Percentiles rank a stretch among this genome's conserved stretches.
Conservation (phyloP, 2,329 filamentous ascomycete genomes). For the Fusarium aywerte region DNA sequence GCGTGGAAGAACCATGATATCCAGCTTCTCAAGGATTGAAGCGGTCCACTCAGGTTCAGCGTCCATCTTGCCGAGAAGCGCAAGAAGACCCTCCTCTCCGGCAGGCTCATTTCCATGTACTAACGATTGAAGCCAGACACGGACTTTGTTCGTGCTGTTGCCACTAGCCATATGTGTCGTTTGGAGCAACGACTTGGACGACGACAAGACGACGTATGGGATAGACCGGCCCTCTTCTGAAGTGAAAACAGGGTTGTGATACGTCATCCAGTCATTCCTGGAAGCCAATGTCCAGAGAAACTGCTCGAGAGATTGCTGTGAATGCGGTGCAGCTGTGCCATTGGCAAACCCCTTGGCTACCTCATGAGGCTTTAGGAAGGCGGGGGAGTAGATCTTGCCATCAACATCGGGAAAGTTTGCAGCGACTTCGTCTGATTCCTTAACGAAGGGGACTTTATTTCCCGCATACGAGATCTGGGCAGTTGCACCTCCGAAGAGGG, state of each 20-base stretch:
- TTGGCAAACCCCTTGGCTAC: slow-evolving; percentile 13
- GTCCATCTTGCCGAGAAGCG: slow-evolving; percentile 47
- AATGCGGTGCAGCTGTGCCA: slow-evolving; percentile 25
- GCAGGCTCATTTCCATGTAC: slow-evolving; percentile 51
- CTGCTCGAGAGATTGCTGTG: slow-evolving; percentile 11
- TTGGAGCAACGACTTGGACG: neutral
- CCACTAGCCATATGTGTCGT: neutral
- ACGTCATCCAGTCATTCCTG: slow-evolving; percentile 32
- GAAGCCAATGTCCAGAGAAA: slow-evolving; percentile 9
- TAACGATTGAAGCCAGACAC: slow-evolving; percentile 49
- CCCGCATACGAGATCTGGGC: slow-evolving; percentile 20
- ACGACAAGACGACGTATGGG: slow-evolving; percentile 26
- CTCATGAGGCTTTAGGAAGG: slow-evolving; percentile 9
- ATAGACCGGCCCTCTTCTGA: slow-evolving; percentile 32
- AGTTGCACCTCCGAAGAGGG: neutral
- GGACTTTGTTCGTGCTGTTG: slow-evolving; percentile 40
- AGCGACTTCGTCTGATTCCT: slow-evolving; percentile 6
- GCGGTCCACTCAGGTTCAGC: slow-evolving; percentile 46
- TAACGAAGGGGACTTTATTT: slow-evolving; percentile 8
- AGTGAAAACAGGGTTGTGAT: slow-evolving; percentile 21
- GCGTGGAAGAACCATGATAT: slow-evolving; percentile 47
- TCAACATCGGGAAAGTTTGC: slow-evolving; percentile 29
- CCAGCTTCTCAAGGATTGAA: slow-evolving; percentile 44
- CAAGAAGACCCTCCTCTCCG: slow-evolving; percentile 47
- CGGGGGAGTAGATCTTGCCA: slow-evolving; percentile 26